A percentile compares a stretch with the other conserved stretches of the same genome.
Conservation (phyloP, 2,329 filamentous ascomycete genomes). For the Cordyceps cicadae region DNA sequence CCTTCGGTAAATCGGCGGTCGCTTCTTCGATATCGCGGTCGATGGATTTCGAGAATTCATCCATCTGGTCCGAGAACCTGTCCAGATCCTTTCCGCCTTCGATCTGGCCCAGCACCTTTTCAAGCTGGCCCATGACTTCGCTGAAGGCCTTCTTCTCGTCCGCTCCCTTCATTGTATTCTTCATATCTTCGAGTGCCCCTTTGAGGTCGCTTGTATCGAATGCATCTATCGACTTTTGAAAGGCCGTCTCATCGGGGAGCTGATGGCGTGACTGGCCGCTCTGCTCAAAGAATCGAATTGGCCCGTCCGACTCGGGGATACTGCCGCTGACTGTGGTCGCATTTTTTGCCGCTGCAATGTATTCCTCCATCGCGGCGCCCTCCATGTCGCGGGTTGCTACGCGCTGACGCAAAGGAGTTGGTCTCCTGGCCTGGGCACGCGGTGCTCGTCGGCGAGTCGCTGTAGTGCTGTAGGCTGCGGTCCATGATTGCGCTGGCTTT, state of each 20-base stretch:
- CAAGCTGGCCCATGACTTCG: constrained; percentile 27
- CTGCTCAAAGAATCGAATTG: constrained; percentile 43
- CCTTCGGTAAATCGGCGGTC: constrained; percentile 24
- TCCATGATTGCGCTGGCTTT: constrained; percentile 20
- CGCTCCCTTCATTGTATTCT: constrained; percentile 27
- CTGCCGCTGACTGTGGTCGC: background rate
- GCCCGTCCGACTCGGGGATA: constrained; percentile 15
- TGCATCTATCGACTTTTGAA: constrained; percentile 29
- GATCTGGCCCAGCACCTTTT: constrained; percentile 23
- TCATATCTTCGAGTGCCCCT: constrained; percentile 29
- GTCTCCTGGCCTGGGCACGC: constrained; percentile 12
- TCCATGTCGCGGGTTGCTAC: background rate
- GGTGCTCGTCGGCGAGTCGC: constrained; percentile 17
- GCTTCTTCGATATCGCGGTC: constrained; percentile 27
- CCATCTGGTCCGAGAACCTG: constrained; percentile 25
- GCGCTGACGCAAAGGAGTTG: background rate
- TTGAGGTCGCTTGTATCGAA: constrained; percentile 29
- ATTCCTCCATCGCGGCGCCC: background rate
- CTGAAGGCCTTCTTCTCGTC: constrained; percentile 28
- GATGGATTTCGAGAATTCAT: constrained; percentile 28
- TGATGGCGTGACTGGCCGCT: constrained; percentile 28
- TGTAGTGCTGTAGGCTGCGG: constrained; percentile 26
- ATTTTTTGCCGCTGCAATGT: background rate
- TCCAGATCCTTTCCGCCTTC: constrained; percentile 27
- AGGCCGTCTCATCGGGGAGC: constrained; percentile 32